Evolutionary conservation across 2,329 filamentous ascomycete species (phyloP).

Genomic region (Trichoderma asperellum): DNA sequence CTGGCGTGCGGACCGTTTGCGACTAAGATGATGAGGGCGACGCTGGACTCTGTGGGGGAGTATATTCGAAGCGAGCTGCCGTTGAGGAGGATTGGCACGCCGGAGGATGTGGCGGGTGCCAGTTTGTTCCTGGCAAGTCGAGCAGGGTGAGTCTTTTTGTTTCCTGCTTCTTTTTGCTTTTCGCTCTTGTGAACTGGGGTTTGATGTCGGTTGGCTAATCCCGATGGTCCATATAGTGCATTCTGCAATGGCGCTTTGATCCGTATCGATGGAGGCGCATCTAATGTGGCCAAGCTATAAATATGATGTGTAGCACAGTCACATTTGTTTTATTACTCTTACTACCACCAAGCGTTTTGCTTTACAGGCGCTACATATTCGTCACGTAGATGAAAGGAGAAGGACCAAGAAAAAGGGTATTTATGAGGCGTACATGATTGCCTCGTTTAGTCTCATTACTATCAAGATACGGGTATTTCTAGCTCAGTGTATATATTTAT

Average conservation of each 20-base stretch:
- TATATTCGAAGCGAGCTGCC: constrained; percentile 63
- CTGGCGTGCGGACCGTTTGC: constrained; percentile 73
- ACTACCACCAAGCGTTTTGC: background rate
- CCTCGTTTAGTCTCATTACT: constrained; percentile 11
- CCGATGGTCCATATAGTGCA: constrained; percentile 39
- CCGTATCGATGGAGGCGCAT: constrained; percentile 62
- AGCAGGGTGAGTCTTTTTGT: constrained; percentile 55
- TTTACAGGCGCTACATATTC: background rate
- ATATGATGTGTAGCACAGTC: background rate
- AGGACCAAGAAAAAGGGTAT: background rate
- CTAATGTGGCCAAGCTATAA: constrained; percentile 52
- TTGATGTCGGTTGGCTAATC: background rate
- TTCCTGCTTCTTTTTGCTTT: background rate
- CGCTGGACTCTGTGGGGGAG: constrained; percentile 59
- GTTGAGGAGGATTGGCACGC: constrained; percentile 66
- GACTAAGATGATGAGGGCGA: constrained; percentile 69
- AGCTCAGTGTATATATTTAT: constrained; percentile 16
- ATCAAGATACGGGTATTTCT: constrained; percentile 16
- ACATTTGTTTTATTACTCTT: background rate
- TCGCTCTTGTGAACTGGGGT: constrained; percentile 36
- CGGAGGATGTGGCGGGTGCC: constrained; percentile 71
- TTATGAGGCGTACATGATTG: background rate
- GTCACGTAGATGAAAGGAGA: background rate
- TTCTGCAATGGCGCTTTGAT: constrained; percentile 70
- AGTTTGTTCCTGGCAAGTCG: constrained; percentile 71